Base-by-base conservation (phyloP, 2,329 filamentous ascomycete genomes). In the Alternaria viburni region DNA sequence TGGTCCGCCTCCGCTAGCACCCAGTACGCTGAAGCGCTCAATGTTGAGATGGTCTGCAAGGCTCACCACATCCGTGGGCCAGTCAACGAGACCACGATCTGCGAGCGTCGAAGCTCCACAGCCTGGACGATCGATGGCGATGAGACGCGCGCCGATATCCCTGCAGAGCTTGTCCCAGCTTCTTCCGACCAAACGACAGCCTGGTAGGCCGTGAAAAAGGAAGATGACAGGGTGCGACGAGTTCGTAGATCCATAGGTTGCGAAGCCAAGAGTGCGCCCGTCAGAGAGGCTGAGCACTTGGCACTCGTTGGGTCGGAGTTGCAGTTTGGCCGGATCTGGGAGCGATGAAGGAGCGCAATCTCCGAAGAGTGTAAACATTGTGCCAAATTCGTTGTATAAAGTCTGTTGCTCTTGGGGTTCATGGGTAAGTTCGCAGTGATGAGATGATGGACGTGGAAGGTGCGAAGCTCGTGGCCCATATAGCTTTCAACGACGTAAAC, bases 1-100 rank as follows among this genome's bases (percentile, higher is more conserved):
- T 3, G 83, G 83, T 1, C 82, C 81, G 21, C 84, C 83, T 6
- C 83, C 83, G 1, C 81, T 84, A 5, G 77, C 70, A 2, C 83
- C 83, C 5, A 85, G 59, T n/a, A 85, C 74, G 8, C 75, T 74
- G 67, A 82, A 86, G 4, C 68, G 62, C 5, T 70, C 44, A 9
- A 84, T 59, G 1, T 73, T 64, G 5, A 84, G 74, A 61, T 83
- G 74, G 5, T 77, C 61, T 5, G 79, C 78, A 6, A 86, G 74
- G 0, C 69, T 68, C 10, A 77, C 60, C 1, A 85, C 67, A 62
- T 85, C 83, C 6, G 74, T 56, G 6, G 83, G 77, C 75, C 77
- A 81, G 64, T 82, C 78, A 41, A 65, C 58, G 43, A 62, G 65
- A 28, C 67, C 54, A 6, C 32, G 44, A n/a, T 66, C 57, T 7